phyloP scores from a whole-genome alignment of 805 yeast species.

The Hanseniaspora meyeri region DNA sequence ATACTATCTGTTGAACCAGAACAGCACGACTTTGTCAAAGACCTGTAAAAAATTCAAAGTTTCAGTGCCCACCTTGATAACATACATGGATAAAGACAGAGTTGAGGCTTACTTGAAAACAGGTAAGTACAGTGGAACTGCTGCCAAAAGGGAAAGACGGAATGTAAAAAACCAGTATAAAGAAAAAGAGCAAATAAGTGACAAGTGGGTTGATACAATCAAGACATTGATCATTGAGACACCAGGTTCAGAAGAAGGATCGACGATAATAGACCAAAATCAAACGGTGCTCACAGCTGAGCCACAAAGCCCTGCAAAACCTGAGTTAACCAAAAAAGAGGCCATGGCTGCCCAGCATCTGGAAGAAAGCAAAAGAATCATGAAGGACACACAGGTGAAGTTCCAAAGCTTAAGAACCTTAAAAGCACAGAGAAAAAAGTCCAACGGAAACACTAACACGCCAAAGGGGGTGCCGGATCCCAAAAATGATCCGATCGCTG shows the following conservation, averaged over 20 bases:
- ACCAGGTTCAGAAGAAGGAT: not conserved
- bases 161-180: conserved; percentile 13
- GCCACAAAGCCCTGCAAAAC: not conserved
- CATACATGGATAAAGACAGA: conserved; percentile 14
- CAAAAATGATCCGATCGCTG: not conserved
- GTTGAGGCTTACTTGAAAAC: conserved; percentile 12
- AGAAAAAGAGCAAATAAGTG: conserved; percentile 4
- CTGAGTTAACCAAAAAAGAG: not conserved
- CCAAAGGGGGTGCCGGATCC: not conserved
- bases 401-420: not conserved
- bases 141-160: conserved; percentile 12
- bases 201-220: conserved; percentile 9
- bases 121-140: conserved; percentile 12
- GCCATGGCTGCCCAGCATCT: not conserved
- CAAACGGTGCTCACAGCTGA: not conserved
- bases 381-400: conserved; percentile 2
- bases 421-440: not conserved
- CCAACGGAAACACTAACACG: not conserved
- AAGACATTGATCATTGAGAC: not conserved
- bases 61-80: conserved; percentile 13
- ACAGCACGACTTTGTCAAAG: conserved; percentile 10
- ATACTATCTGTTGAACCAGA: conserved; percentile 8
- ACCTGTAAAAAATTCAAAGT: conserved; percentile 10
- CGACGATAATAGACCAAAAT: not conserved
- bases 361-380: not conserved